Evolutionary conservation across 139 green algal genomes (phyloP).

Genomic region (Chlorella sp.): DNA sequence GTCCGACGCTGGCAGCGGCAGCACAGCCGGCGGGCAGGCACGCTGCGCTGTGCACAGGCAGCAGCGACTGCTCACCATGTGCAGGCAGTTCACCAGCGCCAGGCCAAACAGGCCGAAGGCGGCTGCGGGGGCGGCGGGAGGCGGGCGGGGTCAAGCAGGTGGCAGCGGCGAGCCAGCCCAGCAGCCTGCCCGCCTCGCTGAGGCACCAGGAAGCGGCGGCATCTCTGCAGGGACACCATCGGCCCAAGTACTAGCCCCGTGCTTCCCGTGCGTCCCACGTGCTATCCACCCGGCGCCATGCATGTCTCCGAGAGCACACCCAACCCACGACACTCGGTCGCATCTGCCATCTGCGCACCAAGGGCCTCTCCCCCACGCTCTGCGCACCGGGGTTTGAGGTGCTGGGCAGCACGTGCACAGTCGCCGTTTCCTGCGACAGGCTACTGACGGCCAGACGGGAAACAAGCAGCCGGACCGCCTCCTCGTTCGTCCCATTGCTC

Average conservation of each 20-base stretch:
- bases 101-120: constrained; percentile 11
- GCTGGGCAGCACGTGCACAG: neutral
- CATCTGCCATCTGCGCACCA: too few species aligned
- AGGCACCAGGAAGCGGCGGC: neutral
- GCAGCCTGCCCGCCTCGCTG: neutral
- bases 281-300: neutral
- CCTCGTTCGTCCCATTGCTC: neutral
- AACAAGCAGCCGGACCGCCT: neutral
- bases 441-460: neutral
- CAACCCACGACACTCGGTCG: neutral
- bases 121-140: neutral
- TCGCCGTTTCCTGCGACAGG: neutral
- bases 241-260: neutral
- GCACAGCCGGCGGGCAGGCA: too few species aligned
- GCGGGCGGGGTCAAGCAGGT: neutral
- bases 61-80: neutral
- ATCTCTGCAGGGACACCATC: neutral
- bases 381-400: neutral
- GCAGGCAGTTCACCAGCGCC: neutral
- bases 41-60: neutral
- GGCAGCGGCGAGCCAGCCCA: too few species aligned
- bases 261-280: neutral
- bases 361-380: too few species aligned
- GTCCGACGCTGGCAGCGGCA: too few species aligned
- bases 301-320: neutral